phyloP scores from a whole-genome alignment of 441 rosid genomes.

The Eutrema salsugineum region DNA sequence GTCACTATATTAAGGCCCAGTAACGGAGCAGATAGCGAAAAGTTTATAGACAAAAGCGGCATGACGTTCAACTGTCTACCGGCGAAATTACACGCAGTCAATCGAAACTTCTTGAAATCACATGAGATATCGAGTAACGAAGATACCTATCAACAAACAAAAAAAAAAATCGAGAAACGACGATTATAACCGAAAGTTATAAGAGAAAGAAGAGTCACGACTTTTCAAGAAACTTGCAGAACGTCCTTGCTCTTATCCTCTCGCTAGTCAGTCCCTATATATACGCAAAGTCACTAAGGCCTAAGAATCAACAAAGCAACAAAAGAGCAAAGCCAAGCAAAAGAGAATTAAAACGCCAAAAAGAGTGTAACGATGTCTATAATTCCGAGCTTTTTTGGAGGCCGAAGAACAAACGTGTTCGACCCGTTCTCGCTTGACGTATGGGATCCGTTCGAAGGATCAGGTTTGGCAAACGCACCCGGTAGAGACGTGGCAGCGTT shows the following conservation, averaged over 20 bases:
- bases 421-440: constrained; percentile 43
- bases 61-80: not conserved
- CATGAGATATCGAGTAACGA: not conserved
- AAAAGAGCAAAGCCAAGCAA: not conserved
- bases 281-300: not conserved
- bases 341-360: not conserved
- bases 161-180: no score
- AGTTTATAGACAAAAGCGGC: not conserved
- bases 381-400: constrained; percentile 32
- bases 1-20: not conserved
- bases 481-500: constrained; percentile 33
- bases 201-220: not conserved
- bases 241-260: not conserved
- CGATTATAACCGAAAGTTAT: not conserved
- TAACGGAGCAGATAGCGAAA: not conserved
- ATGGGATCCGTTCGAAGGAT: constrained; percentile 40
- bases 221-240: constrained; percentile 5
- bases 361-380: constrained; percentile 15
- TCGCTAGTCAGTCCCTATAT: not conserved
- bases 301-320: not conserved
- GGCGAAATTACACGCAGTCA: not conserved
- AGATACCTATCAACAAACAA: no score
- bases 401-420: constrained; percentile 27
- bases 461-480: not conserved
- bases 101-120: constrained; percentile 16